Percentiles rank a stretch among this genome's conserved stretches.
phyloP scores from a whole-genome alignment of 208 protist species.

The Novymonas esmeraldas region DNA sequence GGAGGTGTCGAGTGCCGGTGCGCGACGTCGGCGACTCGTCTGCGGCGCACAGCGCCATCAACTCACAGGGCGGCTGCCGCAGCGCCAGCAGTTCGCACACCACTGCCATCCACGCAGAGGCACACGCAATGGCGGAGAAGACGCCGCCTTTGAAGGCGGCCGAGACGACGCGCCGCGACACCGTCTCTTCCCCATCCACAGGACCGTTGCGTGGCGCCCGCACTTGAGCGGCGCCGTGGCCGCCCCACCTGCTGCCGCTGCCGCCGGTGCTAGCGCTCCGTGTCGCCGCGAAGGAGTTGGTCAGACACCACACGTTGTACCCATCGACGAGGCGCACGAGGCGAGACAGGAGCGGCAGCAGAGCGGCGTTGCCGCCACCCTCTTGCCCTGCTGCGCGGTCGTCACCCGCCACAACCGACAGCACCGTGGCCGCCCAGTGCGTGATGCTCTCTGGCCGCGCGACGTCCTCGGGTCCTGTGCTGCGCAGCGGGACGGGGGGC shows the following conservation, averaged over 20 bases:
- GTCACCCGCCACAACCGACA: background rate
- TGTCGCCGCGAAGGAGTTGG: background rate
- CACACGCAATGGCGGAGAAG: slow-evolving; percentile 19
- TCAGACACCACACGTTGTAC: slow-evolving; percentile 17
- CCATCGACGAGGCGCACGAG: slow-evolving; percentile 12
- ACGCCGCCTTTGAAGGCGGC: slow-evolving; percentile 17
- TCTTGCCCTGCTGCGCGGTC: background rate
- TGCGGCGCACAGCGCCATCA: slow-evolving; percentile 21
- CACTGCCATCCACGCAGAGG: slow-evolving; percentile 14
- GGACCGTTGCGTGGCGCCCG: background rate
- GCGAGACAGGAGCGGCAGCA: slow-evolving; percentile 1
- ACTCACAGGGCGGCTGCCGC: background rate
- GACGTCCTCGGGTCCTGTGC: background rate
- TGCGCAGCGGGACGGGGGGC: slow-evolving; percentile 17
- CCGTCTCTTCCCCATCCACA: background rate
- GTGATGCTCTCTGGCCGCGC: background rate
- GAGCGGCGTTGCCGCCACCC: background rate
- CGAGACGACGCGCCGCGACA: background rate
- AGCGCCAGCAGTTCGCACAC: slow-evolving; percentile 3
- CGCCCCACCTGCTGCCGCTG: background rate
- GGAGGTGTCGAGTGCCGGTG: background rate
- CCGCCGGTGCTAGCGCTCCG: background rate
- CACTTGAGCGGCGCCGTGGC: background rate
- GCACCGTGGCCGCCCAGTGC: background rate
- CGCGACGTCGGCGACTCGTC: background rate